A percentile compares a stretch with the other conserved stretches of the same genome.
Conservation (phyloP, 2,329 filamentous ascomycete genomes). For the Colletotrichum phormii region DNA sequence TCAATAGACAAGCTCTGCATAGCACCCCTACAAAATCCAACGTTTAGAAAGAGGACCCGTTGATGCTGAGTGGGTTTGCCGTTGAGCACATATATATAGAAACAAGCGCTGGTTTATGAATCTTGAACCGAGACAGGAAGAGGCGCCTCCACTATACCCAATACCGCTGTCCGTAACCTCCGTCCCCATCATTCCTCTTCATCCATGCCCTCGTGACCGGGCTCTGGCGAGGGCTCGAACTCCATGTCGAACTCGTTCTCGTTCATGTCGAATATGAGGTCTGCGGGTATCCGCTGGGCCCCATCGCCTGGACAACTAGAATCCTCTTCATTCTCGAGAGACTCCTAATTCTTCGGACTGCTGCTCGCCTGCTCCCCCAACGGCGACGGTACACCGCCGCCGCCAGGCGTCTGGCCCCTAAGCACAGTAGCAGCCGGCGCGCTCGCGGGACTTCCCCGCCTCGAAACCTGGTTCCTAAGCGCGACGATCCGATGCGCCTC, state of each 20-base stretch:
- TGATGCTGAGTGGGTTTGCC: background rate
- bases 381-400: background rate
- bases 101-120: background rate
- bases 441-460: slow-evolving; percentile 36
- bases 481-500: slow-evolving; percentile 57
- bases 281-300: background rate
- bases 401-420: slow-evolving; percentile 21
- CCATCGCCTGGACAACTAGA: background rate
- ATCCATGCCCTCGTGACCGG: background rate
- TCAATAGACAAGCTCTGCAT: background rate
- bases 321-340: background rate
- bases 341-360: background rate
- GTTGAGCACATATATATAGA: background rate
- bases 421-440: slow-evolving; percentile 30
- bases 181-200: background rate
- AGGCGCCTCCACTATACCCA: background rate
- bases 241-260: background rate
- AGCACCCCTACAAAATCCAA: background rate
- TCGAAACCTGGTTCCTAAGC: slow-evolving; percentile 19
- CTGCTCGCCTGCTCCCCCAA: background rate
- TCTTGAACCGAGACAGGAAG: background rate
- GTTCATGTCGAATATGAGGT: background rate
- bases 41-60: background rate
- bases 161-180: background rate
- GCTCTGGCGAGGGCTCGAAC: background rate